Conservation (phyloP, 768 basidiomycete species). For the Lentinula edodes region DNA sequence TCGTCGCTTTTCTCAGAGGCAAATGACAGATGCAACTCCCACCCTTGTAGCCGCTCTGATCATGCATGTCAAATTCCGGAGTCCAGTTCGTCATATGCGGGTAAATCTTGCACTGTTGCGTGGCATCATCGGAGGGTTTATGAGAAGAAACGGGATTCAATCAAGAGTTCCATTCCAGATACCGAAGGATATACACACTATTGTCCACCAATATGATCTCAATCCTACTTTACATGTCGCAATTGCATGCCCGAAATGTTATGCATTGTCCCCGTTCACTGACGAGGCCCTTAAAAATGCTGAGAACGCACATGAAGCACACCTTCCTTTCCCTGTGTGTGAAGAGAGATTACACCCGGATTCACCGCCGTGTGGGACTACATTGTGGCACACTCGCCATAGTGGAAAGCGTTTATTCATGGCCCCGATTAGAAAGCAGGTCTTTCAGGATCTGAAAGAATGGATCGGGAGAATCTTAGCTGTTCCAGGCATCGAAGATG, state of each 20-base stretch:
- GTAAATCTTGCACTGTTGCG: not conserved
- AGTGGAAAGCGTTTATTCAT: not conserved
- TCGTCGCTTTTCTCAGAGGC: not conserved
- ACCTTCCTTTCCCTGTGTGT: not conserved
- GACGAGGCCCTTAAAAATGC: not conserved
- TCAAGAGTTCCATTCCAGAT: not conserved
- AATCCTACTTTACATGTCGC: not conserved
- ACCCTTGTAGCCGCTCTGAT: not conserved
- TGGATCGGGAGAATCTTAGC: not conserved
- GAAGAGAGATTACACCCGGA: not conserved
- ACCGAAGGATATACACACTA: not conserved
- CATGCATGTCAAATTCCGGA: not conserved
- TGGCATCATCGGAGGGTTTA: not conserved
- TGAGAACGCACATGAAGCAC: not conserved
- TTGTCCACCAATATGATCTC: not conserved
- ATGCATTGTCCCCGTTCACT: not conserved
- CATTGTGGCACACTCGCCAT: not conserved
- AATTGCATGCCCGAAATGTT: not conserved
- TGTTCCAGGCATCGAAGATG: not conserved
- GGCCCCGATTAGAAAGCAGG: not conserved
- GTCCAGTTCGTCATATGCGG: not conserved
- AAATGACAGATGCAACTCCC: not conserved
- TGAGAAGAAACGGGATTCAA: not conserved
- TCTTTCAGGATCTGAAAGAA: not conserved
- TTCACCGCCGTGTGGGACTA: not conserved